These are phyloP conservation scores for Aotearoamyces nothofagi DNA, from an alignment of 2,329 filamentous ascomycete genomes.

Conservation along the genomic window DNA sequence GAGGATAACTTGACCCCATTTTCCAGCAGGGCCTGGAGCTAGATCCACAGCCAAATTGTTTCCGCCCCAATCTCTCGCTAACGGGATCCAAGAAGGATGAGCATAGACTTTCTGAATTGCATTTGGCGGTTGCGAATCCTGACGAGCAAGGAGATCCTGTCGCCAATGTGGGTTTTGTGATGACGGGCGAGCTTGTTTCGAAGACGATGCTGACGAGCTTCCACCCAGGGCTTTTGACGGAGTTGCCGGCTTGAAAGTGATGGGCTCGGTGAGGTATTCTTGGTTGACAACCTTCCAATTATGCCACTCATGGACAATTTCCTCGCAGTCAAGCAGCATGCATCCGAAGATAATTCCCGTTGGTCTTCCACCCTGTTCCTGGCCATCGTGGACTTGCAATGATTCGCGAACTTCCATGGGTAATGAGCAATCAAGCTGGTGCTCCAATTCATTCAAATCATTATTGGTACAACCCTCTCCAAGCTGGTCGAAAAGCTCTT, in stretches of 20 bases:
- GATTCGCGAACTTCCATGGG: conserved; percentile 91
- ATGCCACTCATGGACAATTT: conserved; percentile 94
- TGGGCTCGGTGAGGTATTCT: conserved; percentile 51
- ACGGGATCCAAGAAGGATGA: conserved; percentile 87
- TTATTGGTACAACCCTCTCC: conserved; percentile 86
- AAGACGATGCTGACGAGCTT: conserved; percentile 51
- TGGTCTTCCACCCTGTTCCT: conserved; percentile 80
- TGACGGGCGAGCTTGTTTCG: conserved; percentile 39
- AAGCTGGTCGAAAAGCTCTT: conserved; percentile 84
- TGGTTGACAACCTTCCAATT: conserved; percentile 92
- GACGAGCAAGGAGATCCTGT: conserved; percentile 67
- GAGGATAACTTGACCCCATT: conserved; percentile 93
- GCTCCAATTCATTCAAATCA: conserved; percentile 92
- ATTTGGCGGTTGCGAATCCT: conserved; percentile 76
- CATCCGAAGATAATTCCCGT: conserved; percentile 86
- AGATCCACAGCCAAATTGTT: conserved; percentile 94
- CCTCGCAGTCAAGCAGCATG: conserved; percentile 96
- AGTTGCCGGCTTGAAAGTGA: conserved; percentile 40
- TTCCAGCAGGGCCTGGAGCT: conserved; percentile 74
- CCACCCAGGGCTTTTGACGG: conserved; percentile 61
- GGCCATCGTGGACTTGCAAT: conserved; percentile 82
- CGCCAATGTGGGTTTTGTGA: conserved; percentile 55
- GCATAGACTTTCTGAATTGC: conserved; percentile 86
- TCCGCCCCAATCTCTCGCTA: conserved; percentile 95
- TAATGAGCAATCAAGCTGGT: conserved; percentile 85